These are phyloP conservation scores for Ustilaginoidea virens DNA, from an alignment of 2,329 filamentous ascomycete genomes.

Conservation along the genomic window DNA sequence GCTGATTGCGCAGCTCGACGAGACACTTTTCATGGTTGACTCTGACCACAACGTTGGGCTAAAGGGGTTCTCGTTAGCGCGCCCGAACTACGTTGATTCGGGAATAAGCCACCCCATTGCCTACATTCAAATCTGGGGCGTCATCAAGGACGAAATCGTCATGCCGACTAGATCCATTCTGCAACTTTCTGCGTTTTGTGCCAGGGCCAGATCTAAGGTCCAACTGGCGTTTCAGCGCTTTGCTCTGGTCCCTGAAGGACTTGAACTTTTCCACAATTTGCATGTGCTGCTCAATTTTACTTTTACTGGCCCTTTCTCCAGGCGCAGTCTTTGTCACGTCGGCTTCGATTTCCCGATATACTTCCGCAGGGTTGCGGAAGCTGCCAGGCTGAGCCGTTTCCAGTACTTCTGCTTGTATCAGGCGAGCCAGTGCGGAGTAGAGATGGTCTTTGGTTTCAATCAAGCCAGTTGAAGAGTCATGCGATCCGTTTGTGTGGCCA, in stretches of 20 bases:
- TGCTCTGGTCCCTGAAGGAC: slow-evolving; percentile 36
- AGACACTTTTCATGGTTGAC: slow-evolving; percentile 77
- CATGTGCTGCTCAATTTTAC: slow-evolving; percentile 46
- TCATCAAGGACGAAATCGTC: slow-evolving; percentile 17
- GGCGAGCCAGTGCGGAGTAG: slow-evolving; percentile 32
- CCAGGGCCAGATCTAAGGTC: slow-evolving; percentile 23
- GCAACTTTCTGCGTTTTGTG: slow-evolving; percentile 39
- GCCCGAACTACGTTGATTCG: no score
- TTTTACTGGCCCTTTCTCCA: slow-evolving; percentile 36
- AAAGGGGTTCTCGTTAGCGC: no score
- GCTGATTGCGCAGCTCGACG: slow-evolving; percentile 67
- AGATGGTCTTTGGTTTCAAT: slow-evolving; percentile 32
- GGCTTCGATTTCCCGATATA: slow-evolving; percentile 44
- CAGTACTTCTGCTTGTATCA: slow-evolving; percentile 52
- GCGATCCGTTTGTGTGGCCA: slow-evolving; percentile 18
- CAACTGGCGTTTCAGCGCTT: slow-evolving; percentile 34
- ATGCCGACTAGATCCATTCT: slow-evolving; percentile 25
- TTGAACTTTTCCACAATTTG: slow-evolving; percentile 37
- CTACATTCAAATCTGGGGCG: slow-evolving; percentile 36
- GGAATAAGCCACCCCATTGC: slow-evolving; percentile 8
- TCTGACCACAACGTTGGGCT: slow-evolving; percentile 60
- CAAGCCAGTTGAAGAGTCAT: slow-evolving; percentile 15
- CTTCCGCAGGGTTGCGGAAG: slow-evolving; percentile 46
- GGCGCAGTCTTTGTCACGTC: slow-evolving; percentile 36
- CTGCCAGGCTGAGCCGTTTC: slow-evolving; percentile 43